Percentiles rank a stretch among this genome's conserved stretches.
Conservation (phyloP, 345 rosid species). For the Barbarea vulgaris region DNA sequence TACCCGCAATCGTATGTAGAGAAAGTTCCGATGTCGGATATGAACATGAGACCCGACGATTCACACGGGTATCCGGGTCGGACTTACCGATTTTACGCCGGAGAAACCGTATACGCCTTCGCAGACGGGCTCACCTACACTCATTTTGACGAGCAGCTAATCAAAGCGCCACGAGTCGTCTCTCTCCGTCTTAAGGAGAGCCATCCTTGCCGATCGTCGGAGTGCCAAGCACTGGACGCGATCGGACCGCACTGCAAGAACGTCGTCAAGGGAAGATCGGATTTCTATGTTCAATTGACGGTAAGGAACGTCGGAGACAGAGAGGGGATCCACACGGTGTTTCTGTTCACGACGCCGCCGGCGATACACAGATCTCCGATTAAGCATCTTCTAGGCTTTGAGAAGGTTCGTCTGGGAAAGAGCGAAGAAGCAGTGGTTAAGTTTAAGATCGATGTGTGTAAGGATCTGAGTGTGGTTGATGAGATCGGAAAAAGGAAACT, state of each 20-base stretch:
- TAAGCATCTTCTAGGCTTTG: conserved; percentile 70
- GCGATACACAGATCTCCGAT: conserved; percentile 62
- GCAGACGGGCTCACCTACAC: conserved; percentile 71
- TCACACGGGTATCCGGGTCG: conserved; percentile 71
- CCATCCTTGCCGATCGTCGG: conserved; percentile 58
- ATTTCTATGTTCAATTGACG: conserved; percentile 53
- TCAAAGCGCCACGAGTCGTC: conserved; percentile 20
- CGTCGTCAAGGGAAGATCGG: conserved; percentile 9
- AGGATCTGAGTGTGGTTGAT: conserved; percentile 76
- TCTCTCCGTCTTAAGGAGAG: conserved; percentile 48
- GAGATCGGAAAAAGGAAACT: conserved; percentile 65
- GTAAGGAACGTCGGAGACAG: conserved; percentile 54
- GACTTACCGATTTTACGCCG: conserved; percentile 71
- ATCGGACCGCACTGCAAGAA: conserved; percentile 48
- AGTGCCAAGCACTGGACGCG: conserved; percentile 61
- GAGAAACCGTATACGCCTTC: conserved; percentile 65
- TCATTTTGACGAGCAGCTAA: not conserved
- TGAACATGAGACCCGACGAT: conserved; percentile 78
- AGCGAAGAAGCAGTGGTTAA: conserved; percentile 44
- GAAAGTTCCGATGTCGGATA: conserved; percentile 68
- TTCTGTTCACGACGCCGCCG: conserved; percentile 74
- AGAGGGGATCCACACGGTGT: conserved; percentile 72
- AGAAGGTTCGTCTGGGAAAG: conserved; percentile 58
- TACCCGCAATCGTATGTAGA: conserved; percentile 70
- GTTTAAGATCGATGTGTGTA: conserved; percentile 71